These are phyloP conservation scores for Trichoderma semiorbis DNA, from an alignment of 2,329 filamentous ascomycete genomes.

Conservation along the genomic window DNA sequence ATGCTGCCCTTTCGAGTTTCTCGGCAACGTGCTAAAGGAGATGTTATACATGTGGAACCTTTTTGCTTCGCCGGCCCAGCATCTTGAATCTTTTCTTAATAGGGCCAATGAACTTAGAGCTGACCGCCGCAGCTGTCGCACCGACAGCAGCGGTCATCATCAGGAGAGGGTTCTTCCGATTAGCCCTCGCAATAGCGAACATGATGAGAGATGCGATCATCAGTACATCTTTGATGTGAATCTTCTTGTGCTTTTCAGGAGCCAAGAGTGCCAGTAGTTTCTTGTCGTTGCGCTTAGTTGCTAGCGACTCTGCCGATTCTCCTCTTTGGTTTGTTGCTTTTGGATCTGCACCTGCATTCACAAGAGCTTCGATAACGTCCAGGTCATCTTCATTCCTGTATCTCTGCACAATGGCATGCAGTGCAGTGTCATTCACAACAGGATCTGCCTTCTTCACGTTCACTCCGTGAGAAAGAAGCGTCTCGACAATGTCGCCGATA, in stretches of 20 bases:
- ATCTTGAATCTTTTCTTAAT: neutral
- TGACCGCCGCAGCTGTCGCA: neutral
- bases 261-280: neutral
- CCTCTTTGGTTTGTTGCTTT: neutral
- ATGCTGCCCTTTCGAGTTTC: neutral
- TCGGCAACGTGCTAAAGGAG: neutral
- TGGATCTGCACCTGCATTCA: neutral
- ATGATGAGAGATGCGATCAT: neutral
- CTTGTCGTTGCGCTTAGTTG: neutral
- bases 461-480: neutral
- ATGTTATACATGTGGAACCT: neutral
- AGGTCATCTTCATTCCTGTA: neutral
- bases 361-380: neutral
- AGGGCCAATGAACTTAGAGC: neutral
- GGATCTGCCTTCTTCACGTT: neutral
- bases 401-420: neutral
- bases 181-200: neutral
- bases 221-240: neutral
- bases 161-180: neutral
- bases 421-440: neutral
- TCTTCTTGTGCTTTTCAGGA: neutral
- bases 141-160: neutral
- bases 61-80: neutral
- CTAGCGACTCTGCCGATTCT: neutral
- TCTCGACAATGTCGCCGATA: neutral